Base-by-base conservation (phyloP, 2,329 filamentous ascomycete species). In the Bertia moriformis region DNA sequence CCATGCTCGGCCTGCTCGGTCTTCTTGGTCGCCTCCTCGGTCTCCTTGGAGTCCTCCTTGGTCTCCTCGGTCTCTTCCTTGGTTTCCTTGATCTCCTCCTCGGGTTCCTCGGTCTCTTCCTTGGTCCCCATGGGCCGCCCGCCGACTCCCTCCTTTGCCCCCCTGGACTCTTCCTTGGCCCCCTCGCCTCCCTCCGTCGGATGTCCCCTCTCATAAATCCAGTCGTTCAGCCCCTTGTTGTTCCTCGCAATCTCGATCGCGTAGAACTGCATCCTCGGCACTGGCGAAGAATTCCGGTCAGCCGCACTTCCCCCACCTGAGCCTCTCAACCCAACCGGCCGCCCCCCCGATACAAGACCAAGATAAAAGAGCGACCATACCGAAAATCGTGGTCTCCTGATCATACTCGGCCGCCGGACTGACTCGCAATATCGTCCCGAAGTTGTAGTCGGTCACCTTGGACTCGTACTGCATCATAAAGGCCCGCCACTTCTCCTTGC, bases 401-500 rank as follows among this genome's bases (percentile, higher is more conserved):
- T 80, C 84, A 57, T 98, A 96, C 60, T 95, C 89, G 39, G 61
- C 75, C 50, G 83, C 84, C 27, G 86, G 71, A 52, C 73, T 83
- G 41, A 74, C 71, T 42, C 91, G 77, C 50, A 98, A 59, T 72
- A 98, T 88, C 22, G 91, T 95, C 41, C 91, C 91, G 60, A 95
- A 98, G 67, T 95, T 98, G 69, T 79, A 98, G 62, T 98, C 93
- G 46, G 91, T 82, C n/a, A 98, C 68, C 62, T 74, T 89, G 61
- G 93, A 88, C 65, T 96, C 87, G 59, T 95, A 98, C 45, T 71
- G 67, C 70, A 83, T 88, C 73, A 95, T 83, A 65, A 95, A 98
- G 47, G 82, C 83, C 52, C 91, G 78, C 91, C 91, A 98, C 56
- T 73, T 73, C 62, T 93, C 86, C 69, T 98, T 98, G 56, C 89